phyloP scores from a whole-genome alignment of 108 stramenopile species.

The Cyclotella atomus region DNA sequence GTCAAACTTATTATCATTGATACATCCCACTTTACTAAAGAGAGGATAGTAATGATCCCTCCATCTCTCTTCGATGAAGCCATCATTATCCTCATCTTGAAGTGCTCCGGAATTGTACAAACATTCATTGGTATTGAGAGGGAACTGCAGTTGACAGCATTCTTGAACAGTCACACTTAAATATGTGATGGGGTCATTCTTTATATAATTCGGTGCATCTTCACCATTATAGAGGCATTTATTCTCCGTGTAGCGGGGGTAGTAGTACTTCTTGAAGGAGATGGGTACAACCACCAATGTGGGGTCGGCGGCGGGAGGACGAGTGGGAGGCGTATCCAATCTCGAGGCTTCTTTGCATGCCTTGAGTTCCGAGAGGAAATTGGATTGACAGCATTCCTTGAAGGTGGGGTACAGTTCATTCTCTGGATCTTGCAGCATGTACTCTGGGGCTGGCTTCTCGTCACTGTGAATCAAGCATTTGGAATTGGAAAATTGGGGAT shows the following conservation, averaged over 20 bases:
- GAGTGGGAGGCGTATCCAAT: constrained; percentile 10
- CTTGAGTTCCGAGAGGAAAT: background rate
- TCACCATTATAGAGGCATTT: constrained; percentile 1
- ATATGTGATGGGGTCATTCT: constrained; percentile 19
- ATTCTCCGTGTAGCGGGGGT: constrained; percentile 9
- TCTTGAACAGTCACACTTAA: background rate
- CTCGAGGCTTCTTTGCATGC: background rate
- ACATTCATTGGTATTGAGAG: background rate
- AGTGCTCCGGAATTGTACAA: background rate
- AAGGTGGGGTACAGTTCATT: constrained; percentile 1
- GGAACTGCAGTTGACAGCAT: constrained; percentile 22
- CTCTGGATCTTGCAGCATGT: constrained; percentile 1
- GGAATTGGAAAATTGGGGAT: background rate
- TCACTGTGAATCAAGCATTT: background rate
- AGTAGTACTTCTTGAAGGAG: background rate
- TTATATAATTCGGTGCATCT: constrained; percentile 13
- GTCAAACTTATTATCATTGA: background rate
- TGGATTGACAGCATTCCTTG: constrained; percentile 14
- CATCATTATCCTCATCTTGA: background rate
- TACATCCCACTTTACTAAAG: constrained; percentile 5
- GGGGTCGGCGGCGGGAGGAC: constrained; percentile 16
- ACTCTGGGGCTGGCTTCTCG: background rate
- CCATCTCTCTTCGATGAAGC: background rate
- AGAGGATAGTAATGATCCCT: constrained; percentile 8
- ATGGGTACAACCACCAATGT: background rate